phyloP scores from a whole-genome alignment of 1,284 basidiomycete genomes.

The Vanrija sp. region DNA sequence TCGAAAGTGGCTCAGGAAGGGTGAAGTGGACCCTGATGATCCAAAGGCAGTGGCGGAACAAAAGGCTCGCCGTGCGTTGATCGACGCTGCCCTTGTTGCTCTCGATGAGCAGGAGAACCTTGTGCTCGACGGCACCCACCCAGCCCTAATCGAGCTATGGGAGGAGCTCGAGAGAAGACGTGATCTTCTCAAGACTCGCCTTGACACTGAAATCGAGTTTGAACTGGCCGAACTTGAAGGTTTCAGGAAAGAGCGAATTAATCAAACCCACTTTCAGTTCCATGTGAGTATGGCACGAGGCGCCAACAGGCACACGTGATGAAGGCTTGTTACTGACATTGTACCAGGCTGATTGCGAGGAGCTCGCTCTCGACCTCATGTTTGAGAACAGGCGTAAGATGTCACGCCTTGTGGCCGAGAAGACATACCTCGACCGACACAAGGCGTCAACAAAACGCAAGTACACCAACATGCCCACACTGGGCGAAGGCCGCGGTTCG shows the following conservation, averaged over 20 bases:
- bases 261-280: constrained; percentile 16
- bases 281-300: constrained; percentile 20
- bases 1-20: constrained; percentile 40
- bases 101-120: constrained; percentile 32
- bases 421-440: constrained; percentile 20
- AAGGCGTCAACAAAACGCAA: constrained; percentile 15
- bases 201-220: too few relatives aligned
- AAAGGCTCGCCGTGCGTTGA: constrained; percentile 18
- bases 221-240: too few relatives aligned
- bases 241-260: not conserved
- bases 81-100: constrained; percentile 27
- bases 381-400: constrained; percentile 21
- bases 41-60: constrained; percentile 39
- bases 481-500: constrained; percentile 29
- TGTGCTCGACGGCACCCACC: constrained; percentile 24
- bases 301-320: too few relatives aligned
- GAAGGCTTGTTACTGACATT: constrained; percentile 1
- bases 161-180: constrained; percentile 28
- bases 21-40: constrained; percentile 48
- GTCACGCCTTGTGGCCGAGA: constrained; percentile 22
- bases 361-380: constrained; percentile 19
- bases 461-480: constrained; percentile 23
- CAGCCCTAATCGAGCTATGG: constrained; percentile 26
- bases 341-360: constrained; percentile 19
- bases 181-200: constrained; percentile 1